Conservation (phyloP, 2,329 filamentous ascomycete genomes). For the Aspergillus tamarii region DNA sequence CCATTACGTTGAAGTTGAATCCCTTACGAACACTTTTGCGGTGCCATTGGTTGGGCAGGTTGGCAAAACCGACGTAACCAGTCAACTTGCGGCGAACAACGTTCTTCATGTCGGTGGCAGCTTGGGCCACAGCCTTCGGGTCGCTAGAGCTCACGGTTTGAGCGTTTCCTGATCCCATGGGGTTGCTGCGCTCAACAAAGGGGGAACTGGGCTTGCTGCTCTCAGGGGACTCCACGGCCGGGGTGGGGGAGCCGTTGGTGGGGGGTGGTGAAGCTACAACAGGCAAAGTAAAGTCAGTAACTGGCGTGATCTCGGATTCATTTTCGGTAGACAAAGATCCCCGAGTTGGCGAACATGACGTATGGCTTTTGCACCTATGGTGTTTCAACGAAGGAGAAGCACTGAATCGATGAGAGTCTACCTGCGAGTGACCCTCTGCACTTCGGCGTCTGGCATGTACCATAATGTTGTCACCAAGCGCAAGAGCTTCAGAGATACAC, state of each 20-base stretch:
- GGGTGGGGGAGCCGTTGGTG: constrained; percentile 31
- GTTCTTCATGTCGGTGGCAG: constrained; percentile 77
- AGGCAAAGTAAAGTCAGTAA: constrained; percentile 29
- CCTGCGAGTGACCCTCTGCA: constrained; percentile 19
- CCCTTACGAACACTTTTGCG: constrained; percentile 99
- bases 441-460: constrained; percentile 19
- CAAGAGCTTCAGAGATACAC: constrained; percentile 9
- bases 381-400: constrained; percentile 8
- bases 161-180: constrained; percentile 55
- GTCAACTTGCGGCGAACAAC: constrained; percentile 98
- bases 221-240: constrained; percentile 41
- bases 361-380: constrained; percentile 21
- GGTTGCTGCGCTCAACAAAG: constrained; percentile 61
- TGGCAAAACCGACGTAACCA: constrained; percentile 97
- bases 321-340: constrained; percentile 17
- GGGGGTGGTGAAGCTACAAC: constrained; percentile 38
- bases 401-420: constrained; percentile 14
- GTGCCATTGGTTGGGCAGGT: constrained; percentile 99
- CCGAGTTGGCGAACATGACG: constrained; percentile 14
- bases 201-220: constrained; percentile 58
- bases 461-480: constrained; percentile 19
- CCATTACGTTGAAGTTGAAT: constrained; percentile 99
- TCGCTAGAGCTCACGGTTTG: constrained; percentile 68
- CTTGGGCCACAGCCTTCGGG: constrained; percentile 59
- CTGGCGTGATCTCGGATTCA: constrained; percentile 17